Evolutionary conservation across 2,329 filamentous ascomycete genomes (phyloP).

Genomic region (Trichoderma lentiforme): DNA sequence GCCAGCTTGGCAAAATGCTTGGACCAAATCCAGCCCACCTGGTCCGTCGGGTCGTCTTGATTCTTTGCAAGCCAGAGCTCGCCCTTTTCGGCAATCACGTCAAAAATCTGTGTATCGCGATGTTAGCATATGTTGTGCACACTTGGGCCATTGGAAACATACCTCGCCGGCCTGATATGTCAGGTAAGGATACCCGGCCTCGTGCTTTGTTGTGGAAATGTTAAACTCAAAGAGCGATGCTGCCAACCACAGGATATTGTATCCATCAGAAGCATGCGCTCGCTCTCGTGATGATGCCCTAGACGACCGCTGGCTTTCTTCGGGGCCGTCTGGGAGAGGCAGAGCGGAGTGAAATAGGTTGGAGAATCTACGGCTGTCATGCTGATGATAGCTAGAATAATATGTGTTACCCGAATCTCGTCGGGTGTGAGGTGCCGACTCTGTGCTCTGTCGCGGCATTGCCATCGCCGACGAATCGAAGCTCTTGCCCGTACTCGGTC

Average conservation of each 20-base stretch:
- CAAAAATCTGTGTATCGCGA: slow-evolving; percentile 60
- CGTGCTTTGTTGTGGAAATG: slow-evolving; percentile 85
- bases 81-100: slow-evolving; percentile 92
- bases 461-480: slow-evolving; percentile 48
- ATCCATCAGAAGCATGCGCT: slow-evolving; percentile 51
- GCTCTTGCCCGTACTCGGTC: slow-evolving; percentile 60
- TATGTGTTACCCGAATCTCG: slow-evolving; percentile 57
- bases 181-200: slow-evolving; percentile 93
- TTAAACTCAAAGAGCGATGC: slow-evolving; percentile 97
- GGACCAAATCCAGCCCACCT: slow-evolving; percentile 97
- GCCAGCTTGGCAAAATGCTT: slow-evolving; percentile 83
- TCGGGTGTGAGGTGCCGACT: slow-evolving; percentile 44
- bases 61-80: slow-evolving; percentile 98
- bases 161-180: slow-evolving; percentile 93
- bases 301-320: slow-evolving; percentile 52
- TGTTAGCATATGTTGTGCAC: not conserved
- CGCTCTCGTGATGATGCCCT: slow-evolving; percentile 60
- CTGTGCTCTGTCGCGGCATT: slow-evolving; percentile 50
- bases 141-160: slow-evolving; percentile 28
- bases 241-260: slow-evolving; percentile 81
- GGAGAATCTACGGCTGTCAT: slow-evolving; percentile 58
- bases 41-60: slow-evolving; percentile 77
- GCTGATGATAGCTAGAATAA: slow-evolving; percentile 45
- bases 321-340: slow-evolving; percentile 68
- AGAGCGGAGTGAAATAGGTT: slow-evolving; percentile 85